A percentile compares a stretch with the other conserved stretches of the same genome.
These are phyloP conservation scores for Tephrocybe sp. DNA, from an alignment of 768 basidiomycete species.

Conservation along the genomic window DNA sequence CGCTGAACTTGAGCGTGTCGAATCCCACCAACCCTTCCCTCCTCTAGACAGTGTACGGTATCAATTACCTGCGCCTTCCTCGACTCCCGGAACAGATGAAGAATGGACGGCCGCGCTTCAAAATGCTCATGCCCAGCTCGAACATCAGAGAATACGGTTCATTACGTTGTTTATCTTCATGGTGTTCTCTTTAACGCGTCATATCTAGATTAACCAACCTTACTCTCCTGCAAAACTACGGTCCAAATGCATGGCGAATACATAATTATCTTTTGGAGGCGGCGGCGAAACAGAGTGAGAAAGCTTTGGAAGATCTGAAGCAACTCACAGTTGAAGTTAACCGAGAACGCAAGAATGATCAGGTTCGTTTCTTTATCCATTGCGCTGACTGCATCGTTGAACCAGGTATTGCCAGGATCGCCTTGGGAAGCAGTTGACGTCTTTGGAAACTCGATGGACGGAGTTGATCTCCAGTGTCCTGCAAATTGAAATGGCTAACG, in stretches of 20 bases:
- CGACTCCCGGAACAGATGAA: constrained; percentile 63
- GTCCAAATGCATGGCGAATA: constrained; percentile 88
- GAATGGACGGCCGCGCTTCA: constrained; percentile 75
- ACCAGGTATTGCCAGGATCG: constrained; percentile 51
- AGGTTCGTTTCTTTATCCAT: constrained; percentile 45
- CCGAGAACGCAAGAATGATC: constrained; percentile 82
- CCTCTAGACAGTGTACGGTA: constrained; percentile 74
- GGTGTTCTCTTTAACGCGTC: neutral
- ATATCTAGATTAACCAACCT: constrained; percentile 74
- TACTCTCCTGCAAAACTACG: constrained; percentile 81
- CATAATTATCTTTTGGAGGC: constrained; percentile 87
- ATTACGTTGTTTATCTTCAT: constrained; percentile 16
- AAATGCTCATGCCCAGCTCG: constrained; percentile 80
- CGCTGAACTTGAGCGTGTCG: constrained; percentile 76
- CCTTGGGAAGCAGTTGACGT: constrained; percentile 75
- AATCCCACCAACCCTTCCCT: constrained; percentile 61
- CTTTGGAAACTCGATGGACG: constrained; percentile 89
- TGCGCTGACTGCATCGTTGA: neutral
- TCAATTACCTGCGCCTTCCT: constrained; percentile 67
- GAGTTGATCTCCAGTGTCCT: constrained; percentile 88
- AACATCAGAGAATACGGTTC: constrained; percentile 82
- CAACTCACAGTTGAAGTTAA: constrained; percentile 84
- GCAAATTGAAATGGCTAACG: constrained; percentile 95
- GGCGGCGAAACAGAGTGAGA: constrained; percentile 70
- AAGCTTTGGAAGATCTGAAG: constrained; percentile 73